Conservation (phyloP, 768 basidiomycete genomes). For the Serendipita sp. region DNA sequence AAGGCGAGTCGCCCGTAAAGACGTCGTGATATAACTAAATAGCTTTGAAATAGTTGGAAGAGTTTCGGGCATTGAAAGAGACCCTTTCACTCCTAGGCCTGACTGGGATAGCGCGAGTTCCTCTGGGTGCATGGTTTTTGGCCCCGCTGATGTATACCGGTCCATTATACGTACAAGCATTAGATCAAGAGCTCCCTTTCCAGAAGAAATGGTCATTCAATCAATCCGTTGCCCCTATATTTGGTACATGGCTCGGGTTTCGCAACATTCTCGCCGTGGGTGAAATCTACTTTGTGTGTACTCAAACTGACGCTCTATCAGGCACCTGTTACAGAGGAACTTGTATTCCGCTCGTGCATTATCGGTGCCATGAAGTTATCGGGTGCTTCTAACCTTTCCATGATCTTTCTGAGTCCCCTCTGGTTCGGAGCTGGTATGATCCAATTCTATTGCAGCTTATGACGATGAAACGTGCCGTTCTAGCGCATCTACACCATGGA, state of each 20-base stretch:
- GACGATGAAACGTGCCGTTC: background rate
- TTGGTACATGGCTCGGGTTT: conserved; percentile 41
- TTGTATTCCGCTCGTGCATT: conserved; percentile 80
- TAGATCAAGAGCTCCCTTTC: conserved; percentile 36
- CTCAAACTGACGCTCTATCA: conserved; percentile 18
- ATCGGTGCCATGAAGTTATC: conserved; percentile 58
- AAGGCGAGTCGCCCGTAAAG: background rate
- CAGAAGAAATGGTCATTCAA: conserved; percentile 35
- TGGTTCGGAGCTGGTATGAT: conserved; percentile 73
- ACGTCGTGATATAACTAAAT: background rate
- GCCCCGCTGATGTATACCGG: conserved; percentile 65
- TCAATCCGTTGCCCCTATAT: conserved; percentile 24
- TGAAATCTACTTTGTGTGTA: conserved; percentile 5
- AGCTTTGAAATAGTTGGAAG: background rate
- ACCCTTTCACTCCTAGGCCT: conserved; percentile 9
- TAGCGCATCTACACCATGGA: conserved; percentile 87
- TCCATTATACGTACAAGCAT: conserved; percentile 46
- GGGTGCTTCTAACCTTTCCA: conserved; percentile 33
- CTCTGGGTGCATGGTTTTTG: conserved; percentile 24
- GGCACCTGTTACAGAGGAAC: conserved; percentile 86
- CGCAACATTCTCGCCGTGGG: conserved; percentile 51
- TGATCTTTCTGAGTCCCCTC: conserved; percentile 71
- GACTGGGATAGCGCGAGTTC: background rate
- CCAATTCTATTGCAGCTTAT: background rate
- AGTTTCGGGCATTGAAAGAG: background rate